Conservation (phyloP, 176 grass and related monocot species). For the Secale cereale region DNA sequence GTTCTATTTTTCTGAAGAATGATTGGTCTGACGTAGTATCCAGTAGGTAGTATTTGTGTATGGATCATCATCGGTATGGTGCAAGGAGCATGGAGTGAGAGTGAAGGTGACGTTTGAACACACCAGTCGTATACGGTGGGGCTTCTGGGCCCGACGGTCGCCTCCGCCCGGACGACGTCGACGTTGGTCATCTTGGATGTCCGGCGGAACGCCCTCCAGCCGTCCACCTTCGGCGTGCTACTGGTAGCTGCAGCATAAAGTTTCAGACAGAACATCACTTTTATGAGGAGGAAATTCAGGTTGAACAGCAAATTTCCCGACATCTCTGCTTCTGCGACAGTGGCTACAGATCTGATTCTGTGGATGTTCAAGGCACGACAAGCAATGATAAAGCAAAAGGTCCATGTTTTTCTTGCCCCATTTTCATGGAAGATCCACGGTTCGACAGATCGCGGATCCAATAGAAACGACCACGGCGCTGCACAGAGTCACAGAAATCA, state of each 20-base stretch:
- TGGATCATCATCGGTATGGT: background rate
- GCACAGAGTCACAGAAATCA: background rate
- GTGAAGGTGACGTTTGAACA: constrained; percentile 5
- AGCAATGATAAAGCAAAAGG: too few relatives aligned
- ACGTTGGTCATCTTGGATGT: constrained; percentile 38
- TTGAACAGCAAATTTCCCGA: too few relatives aligned
- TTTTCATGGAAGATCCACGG: too few relatives aligned
- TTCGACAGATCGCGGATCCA: too few relatives aligned
- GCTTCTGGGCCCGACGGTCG: constrained; percentile 49
- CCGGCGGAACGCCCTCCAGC: constrained; percentile 53
- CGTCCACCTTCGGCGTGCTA: constrained; percentile 34
- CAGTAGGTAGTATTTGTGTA: background rate
- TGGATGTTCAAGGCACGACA: too few relatives aligned
- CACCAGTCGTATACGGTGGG: constrained; percentile 97
- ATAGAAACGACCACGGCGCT: background rate
- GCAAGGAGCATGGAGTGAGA: background rate
- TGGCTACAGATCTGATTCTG: too few relatives aligned
- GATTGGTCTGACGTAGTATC: background rate
- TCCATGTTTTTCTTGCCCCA: too few relatives aligned
- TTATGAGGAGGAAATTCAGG: too few relatives aligned
- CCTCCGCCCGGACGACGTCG: background rate
- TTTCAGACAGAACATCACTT: too few relatives aligned
- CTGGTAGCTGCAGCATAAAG: constrained; percentile 16
- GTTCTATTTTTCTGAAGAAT: background rate
- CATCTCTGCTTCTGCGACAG: too few relatives aligned